Evolutionary conservation across 306 rosid genomes (phyloP).

Genomic region (Ormosia semicastrata): DNA sequence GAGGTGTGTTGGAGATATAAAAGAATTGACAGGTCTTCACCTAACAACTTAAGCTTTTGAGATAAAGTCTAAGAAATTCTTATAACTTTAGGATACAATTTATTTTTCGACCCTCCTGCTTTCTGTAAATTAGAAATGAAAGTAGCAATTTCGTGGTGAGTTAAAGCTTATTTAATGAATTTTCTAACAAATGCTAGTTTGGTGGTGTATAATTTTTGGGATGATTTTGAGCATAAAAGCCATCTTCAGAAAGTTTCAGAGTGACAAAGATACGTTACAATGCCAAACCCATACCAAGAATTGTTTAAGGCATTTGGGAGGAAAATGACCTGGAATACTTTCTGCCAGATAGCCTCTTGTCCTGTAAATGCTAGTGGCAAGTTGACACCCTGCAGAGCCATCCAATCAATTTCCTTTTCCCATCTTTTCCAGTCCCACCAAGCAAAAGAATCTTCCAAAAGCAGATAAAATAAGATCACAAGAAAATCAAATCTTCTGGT

Average conservation of each 20-base stretch:
- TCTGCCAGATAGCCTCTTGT: slow-evolving; percentile 93
- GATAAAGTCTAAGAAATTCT: neutral
- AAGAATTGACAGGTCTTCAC: neutral
- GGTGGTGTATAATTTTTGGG: neutral
- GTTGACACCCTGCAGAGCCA: slow-evolving; percentile 92
- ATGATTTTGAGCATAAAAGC: neutral
- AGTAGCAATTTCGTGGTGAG: neutral
- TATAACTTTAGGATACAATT: neutral
- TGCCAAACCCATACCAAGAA: neutral
- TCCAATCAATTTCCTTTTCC: slow-evolving; percentile 97
- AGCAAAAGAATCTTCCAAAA: slow-evolving; percentile 69
- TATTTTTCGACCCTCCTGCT: neutral
- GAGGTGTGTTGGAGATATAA: neutral
- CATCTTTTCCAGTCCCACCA: slow-evolving; percentile 98
- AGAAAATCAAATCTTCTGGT: slow-evolving; percentile 8
- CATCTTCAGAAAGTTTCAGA: neutral
- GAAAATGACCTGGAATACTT: slow-evolving; percentile 67
- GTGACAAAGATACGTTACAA: neutral
- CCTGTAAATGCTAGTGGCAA: slow-evolving; percentile 89
- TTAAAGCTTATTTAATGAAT: neutral
- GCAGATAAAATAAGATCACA: slow-evolving; percentile 25
- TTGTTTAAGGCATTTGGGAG: neutral
- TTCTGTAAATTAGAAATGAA: neutral
- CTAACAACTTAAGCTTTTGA: neutral
- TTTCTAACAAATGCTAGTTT: neutral